Percentiles rank a stretch among this genome's conserved stretches.
Conservation (phyloP, 176 grass and related monocot genomes). For the Juncus effusus region DNA sequence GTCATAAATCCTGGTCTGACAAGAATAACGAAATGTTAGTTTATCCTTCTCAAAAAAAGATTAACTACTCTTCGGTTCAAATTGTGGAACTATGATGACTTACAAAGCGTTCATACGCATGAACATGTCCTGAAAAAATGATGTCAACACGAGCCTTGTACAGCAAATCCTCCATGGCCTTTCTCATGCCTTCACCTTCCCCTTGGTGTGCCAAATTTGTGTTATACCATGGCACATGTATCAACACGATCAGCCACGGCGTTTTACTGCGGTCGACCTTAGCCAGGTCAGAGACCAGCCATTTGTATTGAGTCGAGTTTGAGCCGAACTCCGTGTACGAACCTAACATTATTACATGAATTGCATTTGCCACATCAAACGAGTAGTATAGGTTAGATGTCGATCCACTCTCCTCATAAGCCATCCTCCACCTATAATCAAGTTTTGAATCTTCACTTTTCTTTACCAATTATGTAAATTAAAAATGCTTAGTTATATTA, state of each 20-base stretch:
- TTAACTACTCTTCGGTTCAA: background rate
- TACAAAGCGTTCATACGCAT: slow-evolving; percentile 93
- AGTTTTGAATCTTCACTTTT: background rate
- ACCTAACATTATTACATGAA: slow-evolving; percentile 80
- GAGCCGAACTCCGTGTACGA: slow-evolving; percentile 52
- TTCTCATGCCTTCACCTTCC: slow-evolving; percentile 79
- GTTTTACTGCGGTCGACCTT: slow-evolving; percentile 53
- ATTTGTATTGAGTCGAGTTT: slow-evolving; percentile 60
- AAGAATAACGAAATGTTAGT: background rate
- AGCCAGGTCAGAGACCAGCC: slow-evolving; percentile 67
- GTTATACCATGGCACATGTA: slow-evolving; percentile 93
- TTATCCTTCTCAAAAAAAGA: background rate
- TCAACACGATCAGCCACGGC: slow-evolving; percentile 61
- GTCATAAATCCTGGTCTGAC: slow-evolving; percentile 64
- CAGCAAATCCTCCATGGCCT: slow-evolving; percentile 63
- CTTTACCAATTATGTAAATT: slow-evolving; percentile 1
- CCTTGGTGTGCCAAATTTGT: slow-evolving; percentile 73
- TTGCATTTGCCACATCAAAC: slow-evolving; percentile 53
- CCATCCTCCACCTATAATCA: slow-evolving; percentile 58
- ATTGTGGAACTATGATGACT: slow-evolving; percentile 25
- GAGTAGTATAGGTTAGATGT: slow-evolving; percentile 81
- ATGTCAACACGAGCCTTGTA: slow-evolving; percentile 61
- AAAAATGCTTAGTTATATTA: background rate
- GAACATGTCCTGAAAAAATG: slow-evolving; percentile 85
- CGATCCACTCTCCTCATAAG: slow-evolving; percentile 76